phyloP scores from a whole-genome alignment of 2,329 filamentous ascomycete species.

The Pseudogymnoascus sp. region DNA sequence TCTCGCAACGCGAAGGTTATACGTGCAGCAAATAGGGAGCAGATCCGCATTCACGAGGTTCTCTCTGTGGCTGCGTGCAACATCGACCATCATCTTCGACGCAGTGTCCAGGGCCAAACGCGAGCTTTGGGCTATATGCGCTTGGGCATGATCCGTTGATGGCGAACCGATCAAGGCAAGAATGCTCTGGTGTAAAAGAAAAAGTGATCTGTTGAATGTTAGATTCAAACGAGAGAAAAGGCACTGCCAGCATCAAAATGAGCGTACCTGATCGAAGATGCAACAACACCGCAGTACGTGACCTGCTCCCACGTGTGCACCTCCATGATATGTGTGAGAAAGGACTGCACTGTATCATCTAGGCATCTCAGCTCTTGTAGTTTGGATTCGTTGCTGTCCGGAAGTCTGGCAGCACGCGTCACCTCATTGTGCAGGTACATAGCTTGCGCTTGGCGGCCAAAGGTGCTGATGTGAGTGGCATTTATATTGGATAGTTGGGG shows the following conservation, averaged over 20 bases:
- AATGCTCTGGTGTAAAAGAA: conserved; percentile 7
- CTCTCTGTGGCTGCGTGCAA: background rate
- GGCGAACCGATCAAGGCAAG: background rate
- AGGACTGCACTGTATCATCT: no score
- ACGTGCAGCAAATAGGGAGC: background rate
- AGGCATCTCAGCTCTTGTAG: conserved; percentile 14
- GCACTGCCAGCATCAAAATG: no score
- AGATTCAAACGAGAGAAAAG: background rate
- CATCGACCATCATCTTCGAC: conserved; percentile 5
- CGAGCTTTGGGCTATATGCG: background rate
- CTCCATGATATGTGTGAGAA: no score
- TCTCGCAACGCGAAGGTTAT: background rate
- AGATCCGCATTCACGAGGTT: background rate
- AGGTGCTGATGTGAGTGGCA: conserved; percentile 15
- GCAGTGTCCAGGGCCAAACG: background rate
- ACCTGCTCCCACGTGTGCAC: no score
- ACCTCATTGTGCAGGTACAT: conserved; percentile 18
- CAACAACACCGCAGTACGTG: no score
- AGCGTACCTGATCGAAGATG: no score
- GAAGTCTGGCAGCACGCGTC: conserved; percentile 11
- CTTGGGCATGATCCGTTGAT: background rate
- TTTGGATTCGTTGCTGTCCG: conserved; percentile 11
- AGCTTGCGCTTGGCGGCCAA: conserved; percentile 22
- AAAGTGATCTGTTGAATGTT: conserved; percentile 2
- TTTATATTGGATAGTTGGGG: conserved; percentile 16